Evolutionary conservation across 192 early-diverging fungal species (phyloP).

Genomic region (Coemansia furcata): DNA sequence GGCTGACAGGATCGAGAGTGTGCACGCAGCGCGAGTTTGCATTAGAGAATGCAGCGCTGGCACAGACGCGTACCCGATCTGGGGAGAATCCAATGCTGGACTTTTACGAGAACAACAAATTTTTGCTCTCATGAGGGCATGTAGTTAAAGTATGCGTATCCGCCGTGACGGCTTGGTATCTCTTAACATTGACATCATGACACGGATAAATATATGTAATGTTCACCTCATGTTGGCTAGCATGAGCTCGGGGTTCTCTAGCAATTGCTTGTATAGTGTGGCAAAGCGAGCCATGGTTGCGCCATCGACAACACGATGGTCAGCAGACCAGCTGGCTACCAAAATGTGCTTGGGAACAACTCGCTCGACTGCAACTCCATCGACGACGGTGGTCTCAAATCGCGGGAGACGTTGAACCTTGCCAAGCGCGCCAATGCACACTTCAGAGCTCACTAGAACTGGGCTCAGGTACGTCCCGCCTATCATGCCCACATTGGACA

Average conservation of each 20-base stretch:
- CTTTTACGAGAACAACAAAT: slow-evolving; percentile 90
- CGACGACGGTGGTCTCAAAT: slow-evolving; percentile 52
- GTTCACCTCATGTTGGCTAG: slow-evolving; percentile 55
- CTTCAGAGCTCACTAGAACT: slow-evolving; percentile 78
- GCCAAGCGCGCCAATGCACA: slow-evolving; percentile 92
- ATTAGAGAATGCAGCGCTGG: slow-evolving; percentile 70
- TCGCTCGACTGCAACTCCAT: slow-evolving; percentile 56
- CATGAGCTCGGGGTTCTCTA: slow-evolving; percentile 84
- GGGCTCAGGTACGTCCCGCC: slow-evolving; percentile 89
- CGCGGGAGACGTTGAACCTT: slow-evolving; percentile 78
- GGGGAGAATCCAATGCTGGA: slow-evolving; percentile 95
- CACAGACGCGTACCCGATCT: slow-evolving; percentile 70
- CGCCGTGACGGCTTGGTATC: background rate
- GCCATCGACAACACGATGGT: slow-evolving; percentile 95
- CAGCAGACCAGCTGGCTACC: slow-evolving; percentile 87
- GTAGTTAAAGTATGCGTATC: background rate
- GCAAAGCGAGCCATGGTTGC: slow-evolving; percentile 94
- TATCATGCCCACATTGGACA: slow-evolving; percentile 94
- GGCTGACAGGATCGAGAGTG: slow-evolving; percentile 35
- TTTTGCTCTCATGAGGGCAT: slow-evolving; percentile 45
- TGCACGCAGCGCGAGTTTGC: slow-evolving; percentile 80
- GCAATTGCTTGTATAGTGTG: slow-evolving; percentile 73
- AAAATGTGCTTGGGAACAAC: slow-evolving; percentile 76
- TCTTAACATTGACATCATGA: background rate
- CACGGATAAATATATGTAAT: background rate